Conservation (phyloP, 2,329 filamentous ascomycete genomes). For the Dendryphion nanum region DNA sequence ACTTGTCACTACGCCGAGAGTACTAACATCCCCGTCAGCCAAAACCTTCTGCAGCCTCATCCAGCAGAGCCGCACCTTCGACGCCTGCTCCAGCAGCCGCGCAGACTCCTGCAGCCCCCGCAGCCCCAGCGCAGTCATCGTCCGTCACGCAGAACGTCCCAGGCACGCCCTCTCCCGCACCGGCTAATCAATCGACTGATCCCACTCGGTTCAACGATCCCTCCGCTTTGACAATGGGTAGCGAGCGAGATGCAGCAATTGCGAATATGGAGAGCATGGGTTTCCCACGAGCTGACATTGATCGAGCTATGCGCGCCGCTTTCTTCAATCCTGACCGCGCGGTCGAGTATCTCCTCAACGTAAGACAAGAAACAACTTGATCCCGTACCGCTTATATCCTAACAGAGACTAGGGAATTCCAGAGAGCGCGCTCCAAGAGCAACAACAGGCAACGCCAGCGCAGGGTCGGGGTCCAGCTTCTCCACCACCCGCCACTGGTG, state of each 20-base stretch:
- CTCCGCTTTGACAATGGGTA: slow-evolving; percentile 81
- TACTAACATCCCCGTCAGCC: slow-evolving; percentile 53
- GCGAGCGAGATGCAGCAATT: slow-evolving; percentile 77
- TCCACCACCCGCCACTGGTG: slow-evolving; percentile 44
- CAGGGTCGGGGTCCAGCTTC: slow-evolving; percentile 42
- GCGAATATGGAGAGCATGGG: slow-evolving; percentile 97
- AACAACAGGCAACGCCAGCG: slow-evolving; percentile 56
- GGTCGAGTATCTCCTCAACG: slow-evolving; percentile 90
- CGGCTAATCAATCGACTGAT: slow-evolving; percentile 42
- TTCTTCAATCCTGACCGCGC: slow-evolving; percentile 97
- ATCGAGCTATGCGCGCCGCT: slow-evolving; percentile 90
- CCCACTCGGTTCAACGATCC: slow-evolving; percentile 61
- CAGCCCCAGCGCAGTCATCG: slow-evolving; percentile 53
- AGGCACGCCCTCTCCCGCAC: slow-evolving; percentile 51
- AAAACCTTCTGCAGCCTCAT: slow-evolving; percentile 61
- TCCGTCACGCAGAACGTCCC: slow-evolving; percentile 50
- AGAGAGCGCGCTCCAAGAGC: slow-evolving; percentile 73
- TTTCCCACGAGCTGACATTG: slow-evolving; percentile 83
- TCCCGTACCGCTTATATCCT: slow-evolving; percentile 13
- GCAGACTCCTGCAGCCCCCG: slow-evolving; percentile 55
- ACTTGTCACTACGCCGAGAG: slow-evolving; percentile 4
- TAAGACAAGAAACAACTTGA: slow-evolving; percentile 47
- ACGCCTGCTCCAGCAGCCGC: slow-evolving; percentile 52
- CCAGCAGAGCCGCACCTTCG: slow-evolving; percentile 53
- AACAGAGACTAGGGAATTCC: slow-evolving; percentile 72